Evolutionary conservation across 495 filamentous ascomycete genomes (phyloP).

Genomic region (Aspergillus coremiiformis): DNA sequence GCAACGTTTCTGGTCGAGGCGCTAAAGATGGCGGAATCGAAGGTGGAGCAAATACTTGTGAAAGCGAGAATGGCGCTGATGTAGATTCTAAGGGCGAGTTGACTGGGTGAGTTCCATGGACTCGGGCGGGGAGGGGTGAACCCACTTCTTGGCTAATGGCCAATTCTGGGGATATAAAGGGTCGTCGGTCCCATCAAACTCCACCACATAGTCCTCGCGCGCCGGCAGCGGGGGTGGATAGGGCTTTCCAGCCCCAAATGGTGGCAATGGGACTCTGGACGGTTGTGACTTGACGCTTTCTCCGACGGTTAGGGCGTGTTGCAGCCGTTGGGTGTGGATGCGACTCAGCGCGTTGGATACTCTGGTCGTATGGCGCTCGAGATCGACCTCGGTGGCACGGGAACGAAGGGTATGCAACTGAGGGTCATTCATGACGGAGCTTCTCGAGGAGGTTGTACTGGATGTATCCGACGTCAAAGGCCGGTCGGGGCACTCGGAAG

Average conservation of each 20-base stretch:
- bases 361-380: conserved; percentile 51
- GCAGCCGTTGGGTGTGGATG: conserved; percentile 49
- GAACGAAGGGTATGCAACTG: conserved; percentile 26
- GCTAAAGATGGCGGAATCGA: conserved; percentile 32
- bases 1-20: conserved; percentile 36
- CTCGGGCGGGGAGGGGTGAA: background rate
- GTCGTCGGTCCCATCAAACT: conserved; percentile 33
- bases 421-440: conserved; percentile 24
- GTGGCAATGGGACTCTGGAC: conserved; percentile 40
- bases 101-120: too few species aligned
- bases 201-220: conserved; percentile 71
- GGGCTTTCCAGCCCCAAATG: conserved; percentile 63
- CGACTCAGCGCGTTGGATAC: conserved; percentile 57
- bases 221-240: conserved; percentile 66
- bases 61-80: conserved; percentile 31
- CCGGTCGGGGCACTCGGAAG: background rate
- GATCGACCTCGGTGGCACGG: conserved; percentile 54
- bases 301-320: conserved; percentile 33
- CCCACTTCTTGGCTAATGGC: conserved; percentile 7
- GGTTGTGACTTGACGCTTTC: conserved; percentile 26
- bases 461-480: conserved; percentile 16
- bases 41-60: conserved; percentile 35
- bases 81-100: conserved; percentile 5
- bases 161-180: conserved; percentile 10
- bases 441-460: conserved; percentile 21